phyloP scores from a whole-genome alignment of 805 yeast genomes.

The Starmerella gropengiesseri region DNA sequence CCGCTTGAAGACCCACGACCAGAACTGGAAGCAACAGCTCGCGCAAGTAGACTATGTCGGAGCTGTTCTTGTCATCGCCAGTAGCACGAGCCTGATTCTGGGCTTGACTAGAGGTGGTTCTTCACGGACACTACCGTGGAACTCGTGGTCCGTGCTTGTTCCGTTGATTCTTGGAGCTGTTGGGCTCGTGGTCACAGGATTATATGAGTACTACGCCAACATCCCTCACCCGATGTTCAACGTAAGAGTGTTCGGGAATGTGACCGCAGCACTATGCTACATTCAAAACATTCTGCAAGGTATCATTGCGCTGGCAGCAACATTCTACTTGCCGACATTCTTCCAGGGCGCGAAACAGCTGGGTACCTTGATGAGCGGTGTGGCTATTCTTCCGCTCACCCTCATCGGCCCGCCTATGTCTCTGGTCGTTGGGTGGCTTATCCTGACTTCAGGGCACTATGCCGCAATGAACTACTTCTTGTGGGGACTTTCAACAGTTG shows the following conservation, averaged over 20 bases:
- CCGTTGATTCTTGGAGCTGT: slow-evolving; percentile 39
- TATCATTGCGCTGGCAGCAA: slow-evolving; percentile 27
- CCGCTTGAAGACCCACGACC: slow-evolving; percentile 29
- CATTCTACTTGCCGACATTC: slow-evolving; percentile 36
- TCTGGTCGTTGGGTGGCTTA: slow-evolving; percentile 31
- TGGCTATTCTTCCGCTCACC: slow-evolving; percentile 36
- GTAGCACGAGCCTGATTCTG: slow-evolving; percentile 37
- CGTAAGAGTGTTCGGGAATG: slow-evolving; percentile 33
- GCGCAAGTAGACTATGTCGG: slow-evolving; percentile 42
- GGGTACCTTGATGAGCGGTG: slow-evolving; percentile 38
- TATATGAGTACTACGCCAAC: slow-evolving; percentile 24
- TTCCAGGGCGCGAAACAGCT: slow-evolving; percentile 40
- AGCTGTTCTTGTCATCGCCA: slow-evolving; percentile 34
- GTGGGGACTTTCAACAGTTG: slow-evolving; percentile 34
- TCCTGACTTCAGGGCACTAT: slow-evolving; percentile 34
- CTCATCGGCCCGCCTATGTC: slow-evolving; percentile 34
- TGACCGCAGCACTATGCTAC: slow-evolving; percentile 33
- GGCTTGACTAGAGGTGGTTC: slow-evolving; percentile 49
- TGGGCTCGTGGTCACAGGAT: slow-evolving; percentile 29
- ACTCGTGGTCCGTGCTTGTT: slow-evolving; percentile 41
- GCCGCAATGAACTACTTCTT: slow-evolving; percentile 34
- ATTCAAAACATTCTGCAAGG: slow-evolving; percentile 34
- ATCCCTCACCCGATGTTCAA: slow-evolving; percentile 41
- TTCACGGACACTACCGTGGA: slow-evolving; percentile 38
- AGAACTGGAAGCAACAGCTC: slow-evolving; percentile 33